Conservation (phyloP, 2,329 filamentous ascomycete species). For the Lachnellula occidentalis region DNA sequence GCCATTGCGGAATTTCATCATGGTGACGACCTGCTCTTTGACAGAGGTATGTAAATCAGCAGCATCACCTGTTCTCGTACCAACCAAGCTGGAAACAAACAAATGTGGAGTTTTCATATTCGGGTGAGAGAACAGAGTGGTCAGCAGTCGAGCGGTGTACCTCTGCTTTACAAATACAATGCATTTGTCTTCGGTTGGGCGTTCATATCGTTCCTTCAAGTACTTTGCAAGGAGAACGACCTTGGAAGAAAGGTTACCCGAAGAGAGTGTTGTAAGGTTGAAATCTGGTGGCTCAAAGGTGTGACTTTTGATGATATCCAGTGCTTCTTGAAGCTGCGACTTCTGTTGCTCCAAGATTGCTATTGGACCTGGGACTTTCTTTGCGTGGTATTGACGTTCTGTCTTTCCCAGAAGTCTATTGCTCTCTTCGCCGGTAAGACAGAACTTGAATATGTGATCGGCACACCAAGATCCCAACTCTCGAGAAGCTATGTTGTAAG, state of each 20-base stretch:
- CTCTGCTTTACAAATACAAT: constrained; percentile 84
- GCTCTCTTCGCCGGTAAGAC: constrained; percentile 57
- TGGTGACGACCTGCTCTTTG: constrained; percentile 65
- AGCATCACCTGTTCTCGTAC: constrained; percentile 44
- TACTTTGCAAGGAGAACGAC: constrained; percentile 56
- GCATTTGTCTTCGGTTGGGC: constrained; percentile 56
- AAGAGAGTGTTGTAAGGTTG: constrained; percentile 1
- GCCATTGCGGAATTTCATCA: constrained; percentile 59
- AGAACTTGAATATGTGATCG: constrained; percentile 72
- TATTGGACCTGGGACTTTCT: constrained; percentile 24
- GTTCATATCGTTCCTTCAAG: constrained; percentile 57
- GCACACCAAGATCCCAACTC: constrained; percentile 79
- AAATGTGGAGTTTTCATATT: constrained; percentile 54
- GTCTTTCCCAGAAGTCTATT: constrained; percentile 55
- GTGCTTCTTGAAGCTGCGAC: constrained; percentile 52
- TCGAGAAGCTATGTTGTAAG: constrained; percentile 49
- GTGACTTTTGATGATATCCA: constrained; percentile 48
- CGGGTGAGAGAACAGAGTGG: constrained; percentile 57
- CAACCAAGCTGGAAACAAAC: constrained; percentile 55
- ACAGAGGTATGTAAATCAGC: constrained; percentile 57
- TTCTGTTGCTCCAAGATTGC: constrained; percentile 48
- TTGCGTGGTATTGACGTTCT: constrained; percentile 35
- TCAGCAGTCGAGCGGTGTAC: constrained; percentile 69
- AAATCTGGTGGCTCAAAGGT: constrained; percentile 37
- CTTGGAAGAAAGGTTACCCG: constrained; percentile 61